Evolutionary conservation across 2,329 filamentous ascomycete genomes (phyloP), one percentile per base, ranked within the genome.

Genomic region (Colletotrichum kahawae): DNA sequence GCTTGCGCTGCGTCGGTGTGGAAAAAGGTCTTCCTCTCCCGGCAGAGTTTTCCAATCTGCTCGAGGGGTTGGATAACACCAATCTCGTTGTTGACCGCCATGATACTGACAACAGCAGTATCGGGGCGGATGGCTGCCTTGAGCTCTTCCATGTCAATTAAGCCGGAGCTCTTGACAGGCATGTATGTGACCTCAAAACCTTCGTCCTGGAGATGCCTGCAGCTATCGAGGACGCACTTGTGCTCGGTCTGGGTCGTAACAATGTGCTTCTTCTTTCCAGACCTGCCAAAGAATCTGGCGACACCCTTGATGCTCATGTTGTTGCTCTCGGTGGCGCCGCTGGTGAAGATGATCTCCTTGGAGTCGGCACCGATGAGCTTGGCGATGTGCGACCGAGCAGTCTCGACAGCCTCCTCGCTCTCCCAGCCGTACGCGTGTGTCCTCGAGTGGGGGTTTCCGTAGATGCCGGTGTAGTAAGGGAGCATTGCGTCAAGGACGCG

Each of bases 291-390:
- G 87, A 99, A 99, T 77, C 96, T 91, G 24, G 97, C 96, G 10
- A 99, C 96, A 77, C 97, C 97, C 87, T 99, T 99, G 87, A 99
- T 95, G 85, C 95, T 98, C 97, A 99, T 99, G 82, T 99, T 99
- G 87, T 99, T 99, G 83, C 95, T 98, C 88, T 99, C 97, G 0
- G 97, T 99, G 18, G 97, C 97, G 70, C 97, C 97, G 81, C 96
- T 98, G 8, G 97, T 99, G 86, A 99, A 98, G 80, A 99, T 97
- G 78, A 99, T 98, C 84, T 99, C 97, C 86, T 99, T 99, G 7
- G 97, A 89, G 83, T 99, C 95, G 33, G 97, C 97, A 31, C 96
- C 96, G 78, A 99, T 97, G 70, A 99, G 90, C 51, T 90, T 90
- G 4, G 97, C 97, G 78, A 98, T 90, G 81, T 98, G 92, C 79